Conservation (phyloP, 2,329 filamentous ascomycete species). For the Knufia petricola region DNA sequence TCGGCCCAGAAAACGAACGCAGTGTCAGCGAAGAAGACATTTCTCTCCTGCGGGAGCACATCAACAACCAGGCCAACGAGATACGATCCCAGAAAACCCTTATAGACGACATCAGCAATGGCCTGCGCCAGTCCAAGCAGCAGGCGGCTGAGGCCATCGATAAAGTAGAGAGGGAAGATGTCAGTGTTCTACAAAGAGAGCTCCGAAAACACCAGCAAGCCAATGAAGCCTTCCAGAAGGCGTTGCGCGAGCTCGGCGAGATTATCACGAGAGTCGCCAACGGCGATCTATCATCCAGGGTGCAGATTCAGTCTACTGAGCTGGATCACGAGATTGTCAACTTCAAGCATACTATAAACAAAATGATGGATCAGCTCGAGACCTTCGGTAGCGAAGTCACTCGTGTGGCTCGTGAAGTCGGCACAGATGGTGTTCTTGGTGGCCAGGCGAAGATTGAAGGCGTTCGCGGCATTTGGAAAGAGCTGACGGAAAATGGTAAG, state of each 20-base stretch:
- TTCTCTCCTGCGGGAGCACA: slow-evolving; percentile 75
- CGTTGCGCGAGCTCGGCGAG: slow-evolving; percentile 87
- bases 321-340: slow-evolving; percentile 97
- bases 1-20: slow-evolving; percentile 40
- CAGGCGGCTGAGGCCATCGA: slow-evolving; percentile 74
- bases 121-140: slow-evolving; percentile 75
- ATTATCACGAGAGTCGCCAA: slow-evolving; percentile 94
- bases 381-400: slow-evolving; percentile 96
- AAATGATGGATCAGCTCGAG: slow-evolving; percentile 97
- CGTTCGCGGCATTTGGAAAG: slow-evolving; percentile 95
- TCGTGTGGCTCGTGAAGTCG: slow-evolving; percentile 86
- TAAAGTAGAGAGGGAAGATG: slow-evolving; percentile 75
- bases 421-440: slow-evolving; percentile 86
- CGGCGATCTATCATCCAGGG: slow-evolving; percentile 92
- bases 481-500: slow-evolving; percentile 75
- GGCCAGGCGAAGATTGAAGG: slow-evolving; percentile 89
- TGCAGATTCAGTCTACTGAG: slow-evolving; percentile 87
- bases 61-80: slow-evolving; percentile 86
- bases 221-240: slow-evolving; percentile 97
- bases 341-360: slow-evolving; percentile 97
- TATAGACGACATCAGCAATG: slow-evolving; percentile 73
- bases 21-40: slow-evolving; percentile 70
- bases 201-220: slow-evolving; percentile 95
- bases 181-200: slow-evolving; percentile 81
- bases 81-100: slow-evolving; percentile 80